A percentile compares a stretch with the other conserved stretches of the same genome.
These are phyloP conservation scores for Solanum aculeatissimum DNA, from an alignment of 305 asterid species.

Conservation along the genomic window DNA sequence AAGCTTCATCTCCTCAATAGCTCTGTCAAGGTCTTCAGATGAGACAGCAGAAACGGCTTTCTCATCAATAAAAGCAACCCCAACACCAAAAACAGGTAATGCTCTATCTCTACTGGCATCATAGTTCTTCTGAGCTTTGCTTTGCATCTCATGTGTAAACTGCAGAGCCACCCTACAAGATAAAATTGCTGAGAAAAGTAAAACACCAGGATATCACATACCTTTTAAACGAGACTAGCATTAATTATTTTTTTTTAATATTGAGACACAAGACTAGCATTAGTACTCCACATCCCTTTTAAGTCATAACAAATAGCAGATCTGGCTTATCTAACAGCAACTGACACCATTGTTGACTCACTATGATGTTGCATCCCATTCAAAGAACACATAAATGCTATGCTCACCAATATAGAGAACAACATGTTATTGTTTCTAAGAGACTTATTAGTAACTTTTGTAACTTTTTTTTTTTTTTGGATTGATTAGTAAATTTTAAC, in stretches of 20 bases:
- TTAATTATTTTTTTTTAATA: not conserved
- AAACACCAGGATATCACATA: not conserved
- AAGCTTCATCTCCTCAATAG: conserved; percentile 45
- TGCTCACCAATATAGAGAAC: not conserved
- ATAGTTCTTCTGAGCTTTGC: conserved; percentile 60
- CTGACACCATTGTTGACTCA: not conserved
- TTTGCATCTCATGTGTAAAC: conserved; percentile 70
- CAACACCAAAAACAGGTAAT: conserved; percentile 80
- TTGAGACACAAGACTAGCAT: not conserved
- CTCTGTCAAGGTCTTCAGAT: conserved; percentile 24
- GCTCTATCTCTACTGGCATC: conserved; percentile 69
- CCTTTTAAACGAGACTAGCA: not conserved
- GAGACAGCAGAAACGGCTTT: conserved; percentile 19
- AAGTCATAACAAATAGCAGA: not conserved
- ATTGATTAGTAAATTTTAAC: not conserved
- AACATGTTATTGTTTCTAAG: not conserved
- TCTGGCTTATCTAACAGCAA: not conserved
- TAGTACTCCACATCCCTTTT: not conserved
- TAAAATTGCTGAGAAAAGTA: not conserved
- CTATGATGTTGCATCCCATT: not conserved
- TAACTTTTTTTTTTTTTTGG: not conserved
- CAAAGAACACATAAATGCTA: not conserved
- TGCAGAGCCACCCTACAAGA: conserved; percentile 44
- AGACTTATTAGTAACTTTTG: not conserved
- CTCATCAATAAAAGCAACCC: conserved; percentile 76